Base-by-base conservation (phyloP, 768 basidiomycete species). In the Solioccasus polychromus region DNA sequence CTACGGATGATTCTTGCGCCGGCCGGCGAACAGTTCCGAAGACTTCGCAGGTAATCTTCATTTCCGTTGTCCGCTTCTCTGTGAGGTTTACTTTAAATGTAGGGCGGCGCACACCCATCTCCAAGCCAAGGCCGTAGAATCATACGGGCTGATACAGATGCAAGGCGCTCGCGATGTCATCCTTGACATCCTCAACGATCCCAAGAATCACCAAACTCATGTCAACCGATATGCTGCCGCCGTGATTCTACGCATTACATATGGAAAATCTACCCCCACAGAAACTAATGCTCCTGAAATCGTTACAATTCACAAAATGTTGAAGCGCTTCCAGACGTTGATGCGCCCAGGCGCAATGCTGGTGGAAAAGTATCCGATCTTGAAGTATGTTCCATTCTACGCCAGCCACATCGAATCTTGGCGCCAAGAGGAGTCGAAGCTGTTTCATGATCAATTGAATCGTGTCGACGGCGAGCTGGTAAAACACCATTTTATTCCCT, bases 51-150 rank as follows among this genome's bases (percentile, higher is more conserved):
- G 80, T 80, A 59, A 10, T 29, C 12, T 7, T 7, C 12, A 20
- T 30, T 11, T 18, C 3, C 14, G 8, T 14, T 19, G 5, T 42
- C 25, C 4, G 14, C 7, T 28, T 28, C 28, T 28, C 28, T 12
- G 28, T 28, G 28, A 28, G 28, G 8, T 28, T 28, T 28, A 28
- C 28, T 28, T 28, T 4, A 31, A 5, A 30, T 25, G 9, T 20
- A 81, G 81, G 46, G 79, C 79, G 2, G 68, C 81, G 0, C 80
- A 82, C 53, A 74, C 78, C 0, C 77, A 83, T 43, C 70, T 84
- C 2, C 76, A 80, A 51, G 73, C 79, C 4, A 78, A 77, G 47
- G 70, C 71, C 3, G 68, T 77, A 0, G 62, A 69, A 8, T 68
- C 68, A 1, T 83, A 83, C 52, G 70, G 62, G 0, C 73, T 75